These are phyloP conservation scores for Xylariales sp. DNA, from an alignment of 2,329 filamentous ascomycete genomes.

Conservation along the genomic window DNA sequence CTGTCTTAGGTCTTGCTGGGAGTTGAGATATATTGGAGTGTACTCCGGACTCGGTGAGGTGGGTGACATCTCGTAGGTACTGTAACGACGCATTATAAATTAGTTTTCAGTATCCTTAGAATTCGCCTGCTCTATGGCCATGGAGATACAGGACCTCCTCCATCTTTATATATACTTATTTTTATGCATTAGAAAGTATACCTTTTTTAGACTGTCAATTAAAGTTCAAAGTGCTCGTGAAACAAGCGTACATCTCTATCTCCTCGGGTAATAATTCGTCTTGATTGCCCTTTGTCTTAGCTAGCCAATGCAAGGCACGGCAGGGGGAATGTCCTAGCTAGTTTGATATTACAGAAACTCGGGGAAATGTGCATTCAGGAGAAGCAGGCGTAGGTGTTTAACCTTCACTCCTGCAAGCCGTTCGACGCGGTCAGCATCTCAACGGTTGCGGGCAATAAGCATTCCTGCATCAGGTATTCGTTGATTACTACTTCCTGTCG, in stretches of 20 bases:
- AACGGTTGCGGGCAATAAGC: neutral
- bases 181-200: neutral
- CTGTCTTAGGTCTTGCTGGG: neutral
- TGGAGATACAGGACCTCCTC: neutral
- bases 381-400: neutral
- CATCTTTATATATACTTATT: neutral
- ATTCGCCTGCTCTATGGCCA: neutral
- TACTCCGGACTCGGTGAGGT: neutral
- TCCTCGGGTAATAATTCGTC: neutral
- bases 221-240: neutral
- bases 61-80: neutral
- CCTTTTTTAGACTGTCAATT: neutral
- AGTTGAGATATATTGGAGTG: neutral
- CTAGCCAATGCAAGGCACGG: neutral
- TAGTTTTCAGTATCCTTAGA: neutral
- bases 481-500: neutral
- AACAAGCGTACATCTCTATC: conserved; percentile 5
- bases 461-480: neutral
- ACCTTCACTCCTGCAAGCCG: neutral
- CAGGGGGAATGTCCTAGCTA: neutral
- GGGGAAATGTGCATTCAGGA: neutral
- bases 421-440: neutral
- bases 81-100: neutral
- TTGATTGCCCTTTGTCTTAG: conserved; percentile 1
- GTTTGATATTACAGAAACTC: neutral